phyloP scores from a whole-genome alignment of 768 basidiomycete genomes.

The Xanthoconium stramineum region DNA sequence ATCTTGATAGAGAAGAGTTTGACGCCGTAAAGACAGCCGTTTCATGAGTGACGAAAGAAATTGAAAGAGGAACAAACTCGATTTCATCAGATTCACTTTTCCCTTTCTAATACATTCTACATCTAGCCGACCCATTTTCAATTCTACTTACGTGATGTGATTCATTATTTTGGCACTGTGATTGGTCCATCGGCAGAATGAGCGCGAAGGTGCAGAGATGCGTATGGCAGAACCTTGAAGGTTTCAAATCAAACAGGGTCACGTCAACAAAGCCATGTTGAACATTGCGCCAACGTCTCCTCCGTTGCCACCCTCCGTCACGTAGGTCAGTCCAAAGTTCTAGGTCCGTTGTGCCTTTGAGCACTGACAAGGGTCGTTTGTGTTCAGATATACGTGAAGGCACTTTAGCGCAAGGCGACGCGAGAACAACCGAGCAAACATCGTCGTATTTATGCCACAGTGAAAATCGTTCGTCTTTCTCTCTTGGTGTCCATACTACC shows the following conservation, averaged over 20 bases:
- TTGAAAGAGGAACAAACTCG: conserved; percentile 8
- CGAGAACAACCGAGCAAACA: conserved; percentile 1
- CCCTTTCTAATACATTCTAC: conserved; percentile 13
- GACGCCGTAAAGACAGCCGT: conserved; percentile 19
- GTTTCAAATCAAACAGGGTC: conserved; percentile 17
- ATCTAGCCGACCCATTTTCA: conserved; percentile 30
- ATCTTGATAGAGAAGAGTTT: conserved; percentile 29
- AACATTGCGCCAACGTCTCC: not conserved
- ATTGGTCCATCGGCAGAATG: conserved; percentile 18
- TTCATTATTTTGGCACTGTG: conserved; percentile 8
- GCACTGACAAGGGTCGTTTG: not conserved
- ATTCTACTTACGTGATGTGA: conserved; percentile 25
- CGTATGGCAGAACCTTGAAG: conserved; percentile 14
- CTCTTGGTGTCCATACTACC: conserved; percentile 3
- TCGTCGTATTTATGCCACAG: conserved; percentile 13
- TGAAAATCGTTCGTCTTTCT: conserved; percentile 13
- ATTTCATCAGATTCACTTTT: conserved; percentile 9
- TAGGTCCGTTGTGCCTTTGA: not conserved
- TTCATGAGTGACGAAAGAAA: conserved; percentile 18
- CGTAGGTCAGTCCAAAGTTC: conserved; percentile 11
- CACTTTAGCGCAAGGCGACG: conserved; percentile 8
- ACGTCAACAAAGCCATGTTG: conserved; percentile 10
- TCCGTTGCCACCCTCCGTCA: not conserved
- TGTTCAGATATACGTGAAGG: conserved; percentile 7
- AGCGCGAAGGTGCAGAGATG: conserved; percentile 4